These are phyloP conservation scores for Talaromyces adpressus DNA, from an alignment of 495 filamentous ascomycete species.

Conservation along the genomic window DNA sequence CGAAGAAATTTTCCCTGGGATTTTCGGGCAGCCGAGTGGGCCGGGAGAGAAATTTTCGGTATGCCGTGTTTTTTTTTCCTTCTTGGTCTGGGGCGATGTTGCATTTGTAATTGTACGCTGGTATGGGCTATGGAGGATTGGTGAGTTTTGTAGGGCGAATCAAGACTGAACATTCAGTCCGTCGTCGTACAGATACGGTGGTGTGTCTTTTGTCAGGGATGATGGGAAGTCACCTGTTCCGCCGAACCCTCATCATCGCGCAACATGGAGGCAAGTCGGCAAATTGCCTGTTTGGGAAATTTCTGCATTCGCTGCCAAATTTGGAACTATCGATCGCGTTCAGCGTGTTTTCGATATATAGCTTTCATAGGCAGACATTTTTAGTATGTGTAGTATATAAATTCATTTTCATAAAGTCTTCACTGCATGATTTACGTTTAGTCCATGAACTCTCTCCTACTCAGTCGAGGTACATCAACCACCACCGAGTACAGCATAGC, in stretches of 20 bases:
- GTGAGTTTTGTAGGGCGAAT: not conserved
- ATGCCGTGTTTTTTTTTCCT: not conserved
- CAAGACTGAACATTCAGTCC: not conserved
- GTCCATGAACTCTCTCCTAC: too few relatives aligned
- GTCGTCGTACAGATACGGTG: not conserved
- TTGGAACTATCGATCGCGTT: not conserved
- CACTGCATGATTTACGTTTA: not conserved
- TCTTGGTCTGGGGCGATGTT: not conserved
- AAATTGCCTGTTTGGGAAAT: conserved; percentile 1
- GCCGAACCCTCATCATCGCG: not conserved
- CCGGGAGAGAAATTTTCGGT: not conserved
- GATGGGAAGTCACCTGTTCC: not conserved
- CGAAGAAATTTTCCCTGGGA: not conserved
- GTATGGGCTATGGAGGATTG: not conserved
- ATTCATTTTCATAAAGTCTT: not conserved
- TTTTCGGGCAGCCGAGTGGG: not conserved
- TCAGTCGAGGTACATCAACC: too few relatives aligned
- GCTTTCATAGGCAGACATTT: too few relatives aligned
- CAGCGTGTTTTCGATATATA: not conserved
- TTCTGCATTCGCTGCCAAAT: not conserved
- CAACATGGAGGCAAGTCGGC: not conserved
- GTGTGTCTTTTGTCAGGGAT: not conserved
- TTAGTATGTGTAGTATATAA: not conserved
- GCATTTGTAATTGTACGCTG: not conserved
- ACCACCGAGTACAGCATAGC: too few relatives aligned